phyloP scores from a whole-genome alignment of 345 rosid genomes.

The Psidium friedrichsthalianum region DNA sequence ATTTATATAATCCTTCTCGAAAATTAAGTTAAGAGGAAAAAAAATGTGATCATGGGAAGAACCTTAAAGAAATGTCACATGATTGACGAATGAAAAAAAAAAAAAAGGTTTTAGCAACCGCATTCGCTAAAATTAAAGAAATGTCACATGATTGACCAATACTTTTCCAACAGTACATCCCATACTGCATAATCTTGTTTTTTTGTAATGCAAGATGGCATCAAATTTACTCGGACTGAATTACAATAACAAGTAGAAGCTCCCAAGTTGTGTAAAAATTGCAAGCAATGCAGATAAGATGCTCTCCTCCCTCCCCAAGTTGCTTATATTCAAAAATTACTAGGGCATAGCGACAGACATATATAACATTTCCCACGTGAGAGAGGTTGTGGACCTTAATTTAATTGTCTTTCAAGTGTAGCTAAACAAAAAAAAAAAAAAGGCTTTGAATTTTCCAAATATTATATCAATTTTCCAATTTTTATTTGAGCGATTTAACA shows the following conservation, averaged over 20 bases:
- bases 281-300: not conserved
- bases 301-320: not conserved
- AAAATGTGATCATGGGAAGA: not conserved
- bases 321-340: not conserved
- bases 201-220: not conserved
- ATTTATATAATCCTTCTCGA: not conserved
- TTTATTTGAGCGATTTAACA: not conserved
- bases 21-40: not conserved
- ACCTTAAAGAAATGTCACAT: conserved; percentile 2
- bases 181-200: too few relatives aligned
- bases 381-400: not conserved
- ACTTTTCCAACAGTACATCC: too few relatives aligned
- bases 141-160: too few relatives aligned
- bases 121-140: too few relatives aligned
- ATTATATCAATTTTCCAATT: not conserved
- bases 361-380: not conserved
- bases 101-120: too few relatives aligned
- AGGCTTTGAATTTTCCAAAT: not conserved
- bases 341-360: not conserved
- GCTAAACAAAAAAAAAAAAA: not conserved
- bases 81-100: not conserved
- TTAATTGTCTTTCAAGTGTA: not conserved
- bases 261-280: not conserved
- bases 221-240: conserved; percentile 10
- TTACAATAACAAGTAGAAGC: not conserved